Evolutionary conservation across 2,329 filamentous ascomycete species (phyloP).

Genomic region (Colletotrichum melonis): DNA sequence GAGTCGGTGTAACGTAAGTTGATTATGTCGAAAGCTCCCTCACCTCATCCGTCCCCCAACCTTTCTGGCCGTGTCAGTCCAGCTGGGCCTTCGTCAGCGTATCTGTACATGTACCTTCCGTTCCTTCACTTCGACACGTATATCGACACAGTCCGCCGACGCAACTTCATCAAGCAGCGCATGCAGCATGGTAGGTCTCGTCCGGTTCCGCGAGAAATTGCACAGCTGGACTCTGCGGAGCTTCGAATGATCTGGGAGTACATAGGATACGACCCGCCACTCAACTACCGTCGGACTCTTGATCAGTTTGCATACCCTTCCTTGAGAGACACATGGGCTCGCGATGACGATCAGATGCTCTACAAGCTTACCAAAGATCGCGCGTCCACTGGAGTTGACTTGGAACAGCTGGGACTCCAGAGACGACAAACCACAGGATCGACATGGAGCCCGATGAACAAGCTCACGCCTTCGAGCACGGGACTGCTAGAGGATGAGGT

Average conservation of each 20-base stretch:
- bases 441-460: conserved; percentile 18
- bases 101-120: conserved; percentile 65
- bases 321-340: conserved; percentile 67
- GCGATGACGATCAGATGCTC: conserved; percentile 75
- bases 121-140: conserved; percentile 76
- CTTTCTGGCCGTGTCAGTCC: conserved; percentile 32
- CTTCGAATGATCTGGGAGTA: conserved; percentile 72
- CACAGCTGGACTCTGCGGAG: conserved; percentile 66
- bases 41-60: conserved; percentile 43
- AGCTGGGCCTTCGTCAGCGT: conserved; percentile 37
- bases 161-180: conserved; percentile 64
- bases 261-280: conserved; percentile 68
- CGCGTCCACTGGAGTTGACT: conserved; percentile 29
- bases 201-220: conserved; percentile 66
- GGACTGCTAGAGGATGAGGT: conserved; percentile 31
- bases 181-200: conserved; percentile 64
- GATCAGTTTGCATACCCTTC: conserved; percentile 75
- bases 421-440: conserved; percentile 33
- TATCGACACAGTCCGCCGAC: conserved; percentile 64
- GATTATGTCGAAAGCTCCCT: conserved; percentile 47
- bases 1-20: not conserved
- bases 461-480: conserved; percentile 25
- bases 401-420: conserved; percentile 32
- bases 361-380: conserved; percentile 72
- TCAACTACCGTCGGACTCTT: conserved; percentile 71